Conservation (phyloP, 768 basidiomycete genomes). For the Filobasidium wieringae region DNA sequence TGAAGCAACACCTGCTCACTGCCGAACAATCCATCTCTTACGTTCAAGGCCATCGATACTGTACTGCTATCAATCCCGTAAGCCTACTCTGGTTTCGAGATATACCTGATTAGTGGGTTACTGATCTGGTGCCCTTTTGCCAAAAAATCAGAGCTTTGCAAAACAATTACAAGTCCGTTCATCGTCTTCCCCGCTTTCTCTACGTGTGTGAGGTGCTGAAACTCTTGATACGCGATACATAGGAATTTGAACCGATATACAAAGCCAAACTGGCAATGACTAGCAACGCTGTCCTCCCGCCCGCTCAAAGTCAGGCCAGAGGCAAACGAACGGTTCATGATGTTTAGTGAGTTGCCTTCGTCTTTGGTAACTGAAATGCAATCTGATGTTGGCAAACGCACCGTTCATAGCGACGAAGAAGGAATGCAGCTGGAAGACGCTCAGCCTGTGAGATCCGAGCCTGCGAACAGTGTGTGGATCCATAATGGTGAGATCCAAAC, state of each 20-base stretch:
- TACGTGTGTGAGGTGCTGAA: neutral
- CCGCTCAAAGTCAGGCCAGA: neutral
- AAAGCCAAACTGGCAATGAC: conserved; percentile 8
- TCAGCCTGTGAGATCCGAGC: too few relatives aligned
- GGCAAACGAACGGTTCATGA: conserved; percentile 9
- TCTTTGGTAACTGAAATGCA: too few relatives aligned
- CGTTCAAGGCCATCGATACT: conserved; percentile 37
- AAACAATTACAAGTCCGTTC: conserved; percentile 5
- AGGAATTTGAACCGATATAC: conserved; percentile 14
- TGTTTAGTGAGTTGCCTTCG: neutral
- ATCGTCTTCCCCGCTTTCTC: neutral
- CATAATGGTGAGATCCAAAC: too few relatives aligned
- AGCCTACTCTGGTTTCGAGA: conserved; percentile 6
- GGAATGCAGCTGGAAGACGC: too few relatives aligned
- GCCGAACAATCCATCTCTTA: conserved; percentile 27
- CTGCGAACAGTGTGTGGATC: too few relatives aligned
- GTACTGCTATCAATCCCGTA: conserved; percentile 35
- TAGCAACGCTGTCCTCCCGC: neutral
- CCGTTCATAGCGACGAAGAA: too few relatives aligned
- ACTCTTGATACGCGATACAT: neutral
- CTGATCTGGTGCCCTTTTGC: neutral
- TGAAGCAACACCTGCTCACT: conserved; percentile 27
- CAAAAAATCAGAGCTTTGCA: neutral
- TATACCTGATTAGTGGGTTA: neutral
- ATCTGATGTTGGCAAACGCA: too few relatives aligned